Evolutionary conservation across 2,329 filamentous ascomycete species (phyloP), one percentile per base, ranked within the genome.

Genomic region (Rosellinia necatrix): DNA sequence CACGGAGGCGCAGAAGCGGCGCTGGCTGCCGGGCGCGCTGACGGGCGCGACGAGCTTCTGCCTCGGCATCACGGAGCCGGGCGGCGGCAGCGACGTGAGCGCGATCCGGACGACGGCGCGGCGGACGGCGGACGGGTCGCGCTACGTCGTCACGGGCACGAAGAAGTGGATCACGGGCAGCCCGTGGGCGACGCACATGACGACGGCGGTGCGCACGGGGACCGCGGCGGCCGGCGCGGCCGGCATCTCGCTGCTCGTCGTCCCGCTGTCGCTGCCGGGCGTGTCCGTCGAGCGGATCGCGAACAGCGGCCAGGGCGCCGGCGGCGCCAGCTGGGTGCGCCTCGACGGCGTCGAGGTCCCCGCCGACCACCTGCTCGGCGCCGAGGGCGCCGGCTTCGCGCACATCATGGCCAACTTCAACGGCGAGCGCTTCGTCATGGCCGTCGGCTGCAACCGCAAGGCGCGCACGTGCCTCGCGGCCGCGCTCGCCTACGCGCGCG

Each of bases 111-210:
- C 84, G 8, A 85, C 80, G 0, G 85, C 85, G 0, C 70, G 69
- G 38, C 72, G 71, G 15, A 61, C 17, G n/a, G 50, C 43, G 10
- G 72, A 78, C 34, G 78, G 77, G 1, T 72, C 77, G 37, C 66
- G 75, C 52, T 88, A 86, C 63, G 65, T 85, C 44, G 82, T 87
- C 6, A 85, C 83, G 50, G 85, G 84, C 1, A 78, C 78, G 32
- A 87, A 88, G 74, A 85, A 86, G 66, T 85, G 83, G 82, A 88
- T 88, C 61, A 87, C 85, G 2, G 83, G 83, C 32, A 81, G 76
- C 25, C 77, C 81, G 7, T 85, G 78, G 77, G 82, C 84, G n/a
- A 77, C 84, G 51, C 83, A 84, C 68, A 80, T 81, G 66, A 85
- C 84, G 2, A 83, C 84, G 21, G 85, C 84, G 4, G 83, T 85